Evolutionary conservation across 164 flowering plant genomes (phyloP).

Genomic region (Vitis rotundifolia): DNA sequence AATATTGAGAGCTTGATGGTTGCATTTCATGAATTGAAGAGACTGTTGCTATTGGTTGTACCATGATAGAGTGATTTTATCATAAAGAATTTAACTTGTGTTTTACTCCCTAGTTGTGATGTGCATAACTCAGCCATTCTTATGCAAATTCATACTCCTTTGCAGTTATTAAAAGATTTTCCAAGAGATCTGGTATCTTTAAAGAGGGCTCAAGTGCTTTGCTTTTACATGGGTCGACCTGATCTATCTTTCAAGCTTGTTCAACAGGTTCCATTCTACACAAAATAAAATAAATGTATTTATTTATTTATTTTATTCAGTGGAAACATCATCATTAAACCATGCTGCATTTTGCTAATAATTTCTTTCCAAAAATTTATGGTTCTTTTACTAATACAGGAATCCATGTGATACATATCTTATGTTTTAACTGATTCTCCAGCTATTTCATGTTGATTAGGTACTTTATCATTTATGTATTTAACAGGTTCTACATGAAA

Average conservation of each 20-base stretch:
- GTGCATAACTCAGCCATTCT: neutral
- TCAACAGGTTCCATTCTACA: constrained; percentile 53
- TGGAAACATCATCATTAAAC: neutral
- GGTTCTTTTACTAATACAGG: neutral
- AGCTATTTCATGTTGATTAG: neutral
- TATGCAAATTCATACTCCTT: constrained; percentile 1
- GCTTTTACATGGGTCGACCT: constrained; percentile 84
- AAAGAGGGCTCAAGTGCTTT: constrained; percentile 74
- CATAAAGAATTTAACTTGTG: neutral
- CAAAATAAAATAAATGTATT: neutral
- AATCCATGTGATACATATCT: neutral
- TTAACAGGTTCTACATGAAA: constrained; percentile 62
- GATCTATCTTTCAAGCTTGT: constrained; percentile 65
- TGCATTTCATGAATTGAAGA: neutral
- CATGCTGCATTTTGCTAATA: neutral
- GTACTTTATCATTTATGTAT: neutral
- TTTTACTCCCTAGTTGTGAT: neutral
- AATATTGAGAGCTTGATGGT: neutral
- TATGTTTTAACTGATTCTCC: neutral
- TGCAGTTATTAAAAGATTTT: constrained; percentile 66
- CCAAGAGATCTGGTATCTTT: constrained; percentile 80
- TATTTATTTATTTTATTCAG: neutral
- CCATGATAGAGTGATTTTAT: neutral
- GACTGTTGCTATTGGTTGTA: neutral
- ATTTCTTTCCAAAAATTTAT: neutral